phyloP scores from a whole-genome alignment of 345 rosid genomes.

The Eucalyptus erythrocorys region DNA sequence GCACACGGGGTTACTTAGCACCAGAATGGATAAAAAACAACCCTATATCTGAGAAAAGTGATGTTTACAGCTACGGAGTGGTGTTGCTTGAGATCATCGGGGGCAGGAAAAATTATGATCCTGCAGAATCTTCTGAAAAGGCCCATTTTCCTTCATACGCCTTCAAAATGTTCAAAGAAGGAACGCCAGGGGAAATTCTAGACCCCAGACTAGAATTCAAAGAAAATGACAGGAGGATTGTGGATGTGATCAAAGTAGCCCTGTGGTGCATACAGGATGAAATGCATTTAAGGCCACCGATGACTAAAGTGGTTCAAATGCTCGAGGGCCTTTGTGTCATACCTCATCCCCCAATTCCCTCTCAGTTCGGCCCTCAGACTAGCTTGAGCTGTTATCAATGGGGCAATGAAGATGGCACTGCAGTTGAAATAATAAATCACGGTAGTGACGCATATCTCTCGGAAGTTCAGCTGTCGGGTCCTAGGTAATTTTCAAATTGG shows the following conservation, averaged over 20 bases:
- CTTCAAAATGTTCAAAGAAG: conserved; percentile 31
- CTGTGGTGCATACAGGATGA: conserved; percentile 45
- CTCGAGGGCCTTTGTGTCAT: conserved; percentile 29
- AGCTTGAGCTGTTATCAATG: conserved; percentile 6
- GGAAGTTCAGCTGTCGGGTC: conserved; percentile 23
- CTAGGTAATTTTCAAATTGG: conserved; percentile 7
- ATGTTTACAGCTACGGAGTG: conserved; percentile 37
- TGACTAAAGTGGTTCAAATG: conserved; percentile 45
- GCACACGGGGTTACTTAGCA: conserved; percentile 47
- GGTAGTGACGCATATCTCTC: conserved; percentile 6
- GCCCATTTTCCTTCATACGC: conserved; percentile 25
- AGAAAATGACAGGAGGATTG: conserved; percentile 5
- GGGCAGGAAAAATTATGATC: conserved; percentile 28
- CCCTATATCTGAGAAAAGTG: conserved; percentile 34
- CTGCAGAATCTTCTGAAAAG: conserved; percentile 9
- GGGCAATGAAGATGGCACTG: conserved; percentile 8
- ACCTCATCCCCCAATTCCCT: conserved; percentile 11
- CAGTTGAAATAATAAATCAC: not conserved
- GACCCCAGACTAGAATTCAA: conserved; percentile 10
- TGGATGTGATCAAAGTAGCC: conserved; percentile 21
- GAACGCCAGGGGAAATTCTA: conserved; percentile 13
- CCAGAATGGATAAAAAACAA: conserved; percentile 42
- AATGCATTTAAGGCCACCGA: conserved; percentile 30
- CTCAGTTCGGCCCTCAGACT: not conserved
- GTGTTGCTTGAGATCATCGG: conserved; percentile 40